Percentiles rank a stretch among this genome's conserved stretches.
phyloP scores from a whole-genome alignment of 371 early-diverging fungal genomes.

The Mucor irregularis region DNA sequence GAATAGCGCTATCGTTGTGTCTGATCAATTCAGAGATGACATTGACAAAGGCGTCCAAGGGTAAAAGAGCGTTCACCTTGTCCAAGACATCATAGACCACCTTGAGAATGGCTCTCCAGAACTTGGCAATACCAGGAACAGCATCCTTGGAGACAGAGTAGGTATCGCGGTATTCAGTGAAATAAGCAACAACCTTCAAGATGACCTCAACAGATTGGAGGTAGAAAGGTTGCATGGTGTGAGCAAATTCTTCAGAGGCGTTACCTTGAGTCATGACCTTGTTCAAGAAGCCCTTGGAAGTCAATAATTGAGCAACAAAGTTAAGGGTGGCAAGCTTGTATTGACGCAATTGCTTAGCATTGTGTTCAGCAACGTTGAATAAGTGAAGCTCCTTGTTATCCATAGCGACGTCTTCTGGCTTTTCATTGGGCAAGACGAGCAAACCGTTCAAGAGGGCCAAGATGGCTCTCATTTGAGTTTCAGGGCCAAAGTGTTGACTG shows the following conservation, averaged over 20 bases:
- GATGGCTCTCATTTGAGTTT: slow-evolving; percentile 71
- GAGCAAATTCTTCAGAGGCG: slow-evolving; percentile 32
- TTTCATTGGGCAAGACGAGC: slow-evolving; percentile 66
- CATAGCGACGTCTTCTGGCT: slow-evolving; percentile 43
- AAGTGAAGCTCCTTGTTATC: slow-evolving; percentile 23
- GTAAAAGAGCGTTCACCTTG: slow-evolving; percentile 74
- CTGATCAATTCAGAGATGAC: slow-evolving; percentile 68
- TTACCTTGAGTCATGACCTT: slow-evolving; percentile 53
- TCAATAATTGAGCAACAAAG: slow-evolving; percentile 67
- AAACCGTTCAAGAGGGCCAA: slow-evolving; percentile 61
- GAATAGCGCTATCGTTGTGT: slow-evolving; percentile 68
- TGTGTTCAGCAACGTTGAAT: slow-evolving; percentile 55
- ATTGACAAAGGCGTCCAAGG: slow-evolving; percentile 71
- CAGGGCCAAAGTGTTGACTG: slow-evolving; percentile 62
- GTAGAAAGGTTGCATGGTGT: slow-evolving; percentile 53
- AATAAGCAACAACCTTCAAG: slow-evolving; percentile 56
- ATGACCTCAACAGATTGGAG: slow-evolving; percentile 50
- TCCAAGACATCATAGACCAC: slow-evolving; percentile 74
- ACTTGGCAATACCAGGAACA: slow-evolving; percentile 46
- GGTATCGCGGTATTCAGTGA: slow-evolving; percentile 45
- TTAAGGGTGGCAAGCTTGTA: slow-evolving; percentile 75
- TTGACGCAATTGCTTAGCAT: slow-evolving; percentile 71
- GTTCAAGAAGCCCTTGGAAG: slow-evolving; percentile 62
- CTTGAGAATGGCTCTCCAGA: slow-evolving; percentile 64
- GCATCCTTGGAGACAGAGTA: slow-evolving; percentile 39